Conservation (phyloP, 495 filamentous ascomycete genomes). For the Viridothelium virens region DNA sequence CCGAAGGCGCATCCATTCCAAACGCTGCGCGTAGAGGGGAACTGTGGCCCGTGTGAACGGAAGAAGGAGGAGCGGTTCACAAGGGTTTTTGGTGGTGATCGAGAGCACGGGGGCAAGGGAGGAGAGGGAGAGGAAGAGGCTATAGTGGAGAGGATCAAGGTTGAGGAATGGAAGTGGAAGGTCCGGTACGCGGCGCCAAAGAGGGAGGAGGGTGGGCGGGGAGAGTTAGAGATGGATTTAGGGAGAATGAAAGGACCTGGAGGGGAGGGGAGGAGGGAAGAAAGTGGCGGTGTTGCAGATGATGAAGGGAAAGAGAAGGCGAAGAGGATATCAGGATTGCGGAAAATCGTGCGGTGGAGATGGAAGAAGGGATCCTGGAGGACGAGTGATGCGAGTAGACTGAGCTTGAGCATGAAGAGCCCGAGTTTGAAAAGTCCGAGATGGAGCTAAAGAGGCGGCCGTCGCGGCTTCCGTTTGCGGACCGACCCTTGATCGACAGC, state of each 20-base stretch:
- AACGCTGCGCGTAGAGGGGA: slow-evolving; percentile 16
- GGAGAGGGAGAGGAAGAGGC: slow-evolving; percentile 19
- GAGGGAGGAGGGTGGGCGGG: slow-evolving; percentile 23
- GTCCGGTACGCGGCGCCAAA: slow-evolving; percentile 31
- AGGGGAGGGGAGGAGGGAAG: slow-evolving; percentile 7
- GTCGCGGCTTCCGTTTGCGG: slow-evolving; percentile 1
- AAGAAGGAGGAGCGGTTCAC: slow-evolving; percentile 19
- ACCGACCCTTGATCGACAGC: neutral
- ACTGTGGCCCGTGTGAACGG: slow-evolving; percentile 27
- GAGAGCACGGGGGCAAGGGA: slow-evolving; percentile 26
- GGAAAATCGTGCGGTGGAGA: slow-evolving; percentile 12
- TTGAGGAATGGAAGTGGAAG: slow-evolving; percentile 35
- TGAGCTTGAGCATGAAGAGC: slow-evolving; percentile 9
- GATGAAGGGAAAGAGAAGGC: slow-evolving; percentile 14
- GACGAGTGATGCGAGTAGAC: slow-evolving; percentile 12
- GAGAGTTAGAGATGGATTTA: slow-evolving; percentile 20
- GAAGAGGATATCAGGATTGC: slow-evolving; percentile 9
- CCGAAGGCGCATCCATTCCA: slow-evolving; percentile 25
- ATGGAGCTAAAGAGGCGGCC: slow-evolving; percentile 1
- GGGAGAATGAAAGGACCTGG: slow-evolving; percentile 3
- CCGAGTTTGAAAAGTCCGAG: slow-evolving; percentile 1
- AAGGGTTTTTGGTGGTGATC: slow-evolving; percentile 14
- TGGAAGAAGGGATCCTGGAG: slow-evolving; percentile 19
- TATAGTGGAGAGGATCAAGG: slow-evolving; percentile 18
- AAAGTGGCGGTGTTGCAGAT: slow-evolving; percentile 10